phyloP scores from a whole-genome alignment of 257 asterid genomes.

The Perilla frutescens region DNA sequence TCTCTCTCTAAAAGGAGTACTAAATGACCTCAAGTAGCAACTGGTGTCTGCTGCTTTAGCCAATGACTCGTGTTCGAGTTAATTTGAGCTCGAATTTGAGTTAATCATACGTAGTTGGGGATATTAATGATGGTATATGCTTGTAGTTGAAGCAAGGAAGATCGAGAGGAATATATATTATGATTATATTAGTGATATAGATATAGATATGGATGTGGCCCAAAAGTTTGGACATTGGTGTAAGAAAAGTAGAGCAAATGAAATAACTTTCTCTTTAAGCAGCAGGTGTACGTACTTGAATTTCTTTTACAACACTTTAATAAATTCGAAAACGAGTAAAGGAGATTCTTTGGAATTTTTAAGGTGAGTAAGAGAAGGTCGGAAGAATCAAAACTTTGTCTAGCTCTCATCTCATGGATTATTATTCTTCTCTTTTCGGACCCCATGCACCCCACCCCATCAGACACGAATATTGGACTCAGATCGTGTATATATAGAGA shows the following conservation, averaged over 20 bases:
- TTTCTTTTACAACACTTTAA: constrained; percentile 51
- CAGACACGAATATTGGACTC: no score
- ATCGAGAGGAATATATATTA: not conserved
- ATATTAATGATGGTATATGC: not conserved
- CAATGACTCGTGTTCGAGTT: no score
- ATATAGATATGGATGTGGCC: not conserved
- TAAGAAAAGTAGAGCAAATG: constrained; percentile 31
- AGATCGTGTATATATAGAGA: no score
- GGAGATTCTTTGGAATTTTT: constrained; percentile 59
- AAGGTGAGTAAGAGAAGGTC: constrained; percentile 43
- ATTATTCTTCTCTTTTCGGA: no score
- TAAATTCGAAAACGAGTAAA: constrained; percentile 62
- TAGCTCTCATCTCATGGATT: constrained; percentile 15
- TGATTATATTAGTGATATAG: not conserved
- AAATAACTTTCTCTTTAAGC: constrained; percentile 41
- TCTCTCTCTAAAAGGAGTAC: no score
- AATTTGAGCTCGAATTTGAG: no score
- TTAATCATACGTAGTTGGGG: no score
- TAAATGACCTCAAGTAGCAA: no score
- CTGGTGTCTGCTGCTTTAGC: no score
- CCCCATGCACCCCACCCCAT: no score
- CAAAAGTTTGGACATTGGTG: constrained; percentile 33
- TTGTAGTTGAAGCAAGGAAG: constrained; percentile 19
- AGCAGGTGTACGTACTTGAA: constrained; percentile 50
- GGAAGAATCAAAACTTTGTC: constrained; percentile 50